Base-by-base conservation (phyloP, 495 filamentous ascomycete genomes). In the Aspergillus egyptiacus region DNA sequence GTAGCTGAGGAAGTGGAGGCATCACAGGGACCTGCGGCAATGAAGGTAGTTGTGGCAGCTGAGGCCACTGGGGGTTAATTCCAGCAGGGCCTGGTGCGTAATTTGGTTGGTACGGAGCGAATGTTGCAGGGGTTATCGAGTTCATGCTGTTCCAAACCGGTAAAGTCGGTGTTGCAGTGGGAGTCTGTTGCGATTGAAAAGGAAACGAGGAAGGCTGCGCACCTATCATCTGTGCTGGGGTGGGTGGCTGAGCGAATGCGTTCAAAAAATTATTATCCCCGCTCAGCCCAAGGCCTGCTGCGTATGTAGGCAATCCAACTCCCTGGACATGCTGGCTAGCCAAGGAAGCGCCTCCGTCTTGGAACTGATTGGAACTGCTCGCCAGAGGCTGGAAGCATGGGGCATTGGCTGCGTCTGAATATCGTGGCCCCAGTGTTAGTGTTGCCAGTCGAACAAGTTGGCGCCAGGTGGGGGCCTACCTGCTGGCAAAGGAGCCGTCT, bases 91-190 rank as follows among this genome's bases (percentile, higher is more conserved):
- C 11, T 4, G 52, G 19, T 27, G 53, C 48, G 24, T 47, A 55
- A 32, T 46, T 35, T 9, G 47, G 17, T 15, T 49, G 32, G 10
- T 49, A 43, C 25, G 54, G 53, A 15, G 41, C 56, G 24, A 61
- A 41, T 3, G 36, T 8, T 18, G 47, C 30, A 23, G 41, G 17
- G 2, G 52, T 14, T 6, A 33, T 35, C 20, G 33, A 18, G 18
- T 35, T 50, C 10, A 27, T 35, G 14, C 28, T n/a, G 33, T 47
- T 54, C 30, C 45, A 48, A 18, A 40, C 30, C 11, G 48, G 46
- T 19, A 47, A 48, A 8, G 39, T 50, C 2, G 50, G 31, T 13
- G 48, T 22, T 8, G 51, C 38, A 13, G 54, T 30, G 6, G 32
- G 25, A 31, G 49, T 15, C 2, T 33, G 39, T 18, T 51, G 41